Conservation (phyloP, 1,139 yeast species). For the Zygotorulaspora mrakii region DNA sequence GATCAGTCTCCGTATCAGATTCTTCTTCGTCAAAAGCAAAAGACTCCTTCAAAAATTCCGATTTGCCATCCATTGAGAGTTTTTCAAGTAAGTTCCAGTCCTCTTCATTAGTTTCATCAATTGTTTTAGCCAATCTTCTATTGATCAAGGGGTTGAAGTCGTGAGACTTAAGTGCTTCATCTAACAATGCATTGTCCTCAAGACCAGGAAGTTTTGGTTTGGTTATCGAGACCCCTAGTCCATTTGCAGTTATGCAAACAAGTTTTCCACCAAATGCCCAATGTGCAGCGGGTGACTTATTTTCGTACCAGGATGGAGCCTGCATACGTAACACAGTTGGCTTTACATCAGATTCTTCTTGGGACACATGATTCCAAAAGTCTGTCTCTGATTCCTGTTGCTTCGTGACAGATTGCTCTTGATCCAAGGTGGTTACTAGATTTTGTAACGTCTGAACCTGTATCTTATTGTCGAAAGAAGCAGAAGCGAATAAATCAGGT, state of each 20-base stretch:
- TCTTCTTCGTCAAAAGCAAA: conserved; percentile 38
- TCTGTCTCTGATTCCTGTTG: conserved; percentile 55
- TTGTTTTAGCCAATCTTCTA: conserved; percentile 45
- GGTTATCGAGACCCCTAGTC: conserved; percentile 46
- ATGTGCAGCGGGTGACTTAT: conserved; percentile 62
- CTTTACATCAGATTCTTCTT: conserved; percentile 40
- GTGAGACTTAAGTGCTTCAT: conserved; percentile 55
- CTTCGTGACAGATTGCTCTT: conserved; percentile 39
- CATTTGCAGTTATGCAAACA: conserved; percentile 51
- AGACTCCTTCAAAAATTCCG: conserved; percentile 38
- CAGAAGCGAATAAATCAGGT: conserved; percentile 90
- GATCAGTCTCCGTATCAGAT: conserved; percentile 22
- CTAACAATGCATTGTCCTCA: conserved; percentile 44
- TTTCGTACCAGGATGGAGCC: conserved; percentile 86
- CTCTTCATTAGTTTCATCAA: conserved; percentile 47
- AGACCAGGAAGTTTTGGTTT: conserved; percentile 45
- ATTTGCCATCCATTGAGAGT: conserved; percentile 51
- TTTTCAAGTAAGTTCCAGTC: conserved; percentile 78
- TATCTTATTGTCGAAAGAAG: conserved; percentile 88
- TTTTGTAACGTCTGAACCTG: conserved; percentile 85
- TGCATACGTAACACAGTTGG: conserved; percentile 47
- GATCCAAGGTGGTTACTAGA: conserved; percentile 31
- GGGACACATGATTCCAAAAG: conserved; percentile 80
- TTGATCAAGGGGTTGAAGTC: conserved; percentile 55
- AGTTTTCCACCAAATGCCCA: conserved; percentile 96